phyloP scores from a whole-genome alignment of 2,329 filamentous ascomycete species.

The Fonsecaea pedrosoi region DNA sequence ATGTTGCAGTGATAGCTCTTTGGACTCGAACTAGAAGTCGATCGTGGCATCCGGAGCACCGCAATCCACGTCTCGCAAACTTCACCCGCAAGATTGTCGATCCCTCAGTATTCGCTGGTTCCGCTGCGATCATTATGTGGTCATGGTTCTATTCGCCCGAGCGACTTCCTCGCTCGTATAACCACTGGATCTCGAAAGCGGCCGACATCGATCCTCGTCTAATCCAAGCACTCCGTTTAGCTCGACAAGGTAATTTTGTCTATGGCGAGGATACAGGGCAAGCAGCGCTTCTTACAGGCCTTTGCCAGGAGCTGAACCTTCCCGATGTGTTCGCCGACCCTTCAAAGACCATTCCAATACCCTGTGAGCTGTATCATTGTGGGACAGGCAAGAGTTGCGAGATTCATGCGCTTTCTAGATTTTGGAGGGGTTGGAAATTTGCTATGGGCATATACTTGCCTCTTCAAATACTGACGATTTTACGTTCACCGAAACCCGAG shows the following conservation, averaged over 20 bases:
- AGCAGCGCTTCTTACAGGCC: slow-evolving; percentile 69
- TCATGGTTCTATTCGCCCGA: slow-evolving; percentile 81
- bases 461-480: slow-evolving; percentile 70
- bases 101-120: slow-evolving; percentile 72
- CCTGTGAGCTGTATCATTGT: slow-evolving; percentile 86
- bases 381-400: slow-evolving; percentile 76
- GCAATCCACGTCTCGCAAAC: slow-evolving; percentile 49
- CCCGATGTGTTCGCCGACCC: slow-evolving; percentile 78
- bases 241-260: slow-evolving; percentile 65
- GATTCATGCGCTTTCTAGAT: slow-evolving; percentile 71
- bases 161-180: slow-evolving; percentile 74
- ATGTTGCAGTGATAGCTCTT: slow-evolving; percentile 70
- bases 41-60: slow-evolving; percentile 31
- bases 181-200: slow-evolving; percentile 79
- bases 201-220: slow-evolving; percentile 77
- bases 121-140: slow-evolving; percentile 83
- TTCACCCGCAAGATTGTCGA: slow-evolving; percentile 61
- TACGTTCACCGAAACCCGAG: slow-evolving; percentile 47
- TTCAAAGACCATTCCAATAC: slow-evolving; percentile 70
- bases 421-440: slow-evolving; percentile 73
- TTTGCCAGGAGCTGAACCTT: slow-evolving; percentile 74
- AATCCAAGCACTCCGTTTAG: slow-evolving; percentile 74
- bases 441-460: slow-evolving; percentile 79
- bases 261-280: slow-evolving; percentile 79
- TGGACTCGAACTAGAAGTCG: slow-evolving; percentile 61